Conservation (phyloP, 2,329 filamentous ascomycete species). For the Alternaria sp. region DNA sequence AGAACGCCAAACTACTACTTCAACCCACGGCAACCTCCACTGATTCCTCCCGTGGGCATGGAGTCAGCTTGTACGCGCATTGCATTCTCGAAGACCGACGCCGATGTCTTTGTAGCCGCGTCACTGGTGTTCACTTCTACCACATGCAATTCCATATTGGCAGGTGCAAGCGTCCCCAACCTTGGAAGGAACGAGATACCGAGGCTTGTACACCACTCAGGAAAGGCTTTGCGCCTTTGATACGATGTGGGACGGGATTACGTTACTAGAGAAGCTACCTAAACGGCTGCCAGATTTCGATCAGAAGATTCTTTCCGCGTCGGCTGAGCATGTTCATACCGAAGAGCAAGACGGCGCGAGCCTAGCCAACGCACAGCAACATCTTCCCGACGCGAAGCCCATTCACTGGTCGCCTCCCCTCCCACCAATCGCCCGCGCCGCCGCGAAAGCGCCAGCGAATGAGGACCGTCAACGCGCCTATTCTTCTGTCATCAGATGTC, state of each 20-base stretch:
- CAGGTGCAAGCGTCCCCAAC: background rate
- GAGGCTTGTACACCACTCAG: no score
- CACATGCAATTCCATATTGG: background rate
- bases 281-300: no score
- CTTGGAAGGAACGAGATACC: no score
- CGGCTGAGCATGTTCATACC: background rate
- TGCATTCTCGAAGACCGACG: background rate
- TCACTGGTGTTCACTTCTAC: background rate
- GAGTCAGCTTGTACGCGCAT: no score
- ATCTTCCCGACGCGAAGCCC: no score
- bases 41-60: no score
- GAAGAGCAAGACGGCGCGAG: background rate
- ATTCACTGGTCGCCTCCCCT: no score
- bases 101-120: background rate
- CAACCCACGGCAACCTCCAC: rapidly evolving
- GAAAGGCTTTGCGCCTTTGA: no score
- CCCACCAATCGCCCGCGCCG: no score
- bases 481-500: background rate
- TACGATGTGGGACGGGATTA: no score
- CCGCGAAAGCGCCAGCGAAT: background rate
- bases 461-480: background rate
- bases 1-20: background rate
- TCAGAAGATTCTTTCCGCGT: background rate
- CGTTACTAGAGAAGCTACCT: no score
- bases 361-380: no score